Evolutionary conservation across 352 stramenopile species (phyloP).

Genomic region (Elongisporangium prolatum): DNA sequence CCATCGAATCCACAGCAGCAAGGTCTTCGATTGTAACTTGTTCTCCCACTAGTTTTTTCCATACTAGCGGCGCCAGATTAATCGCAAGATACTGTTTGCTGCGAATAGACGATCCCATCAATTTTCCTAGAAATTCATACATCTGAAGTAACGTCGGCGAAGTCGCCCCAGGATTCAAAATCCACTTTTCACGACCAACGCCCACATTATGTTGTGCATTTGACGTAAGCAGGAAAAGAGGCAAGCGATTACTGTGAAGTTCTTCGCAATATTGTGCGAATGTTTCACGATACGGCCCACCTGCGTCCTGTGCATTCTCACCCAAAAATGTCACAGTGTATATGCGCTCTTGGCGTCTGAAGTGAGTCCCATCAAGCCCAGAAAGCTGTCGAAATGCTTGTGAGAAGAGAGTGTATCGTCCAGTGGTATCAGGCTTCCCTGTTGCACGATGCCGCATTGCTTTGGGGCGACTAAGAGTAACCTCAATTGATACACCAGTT

Average conservation of each 20-base stretch:
- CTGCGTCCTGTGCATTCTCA: constrained; percentile 82
- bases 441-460: constrained; percentile 72
- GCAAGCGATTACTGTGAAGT: constrained; percentile 73
- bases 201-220: constrained; percentile 90
- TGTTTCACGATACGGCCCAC: constrained; percentile 83
- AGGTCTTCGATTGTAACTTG: constrained; percentile 77
- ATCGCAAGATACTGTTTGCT: constrained; percentile 88
- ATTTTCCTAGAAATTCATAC: constrained; percentile 91
- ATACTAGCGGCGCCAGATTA: constrained; percentile 83
- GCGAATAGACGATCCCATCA: constrained; percentile 86
- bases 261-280: constrained; percentile 82
- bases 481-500: constrained; percentile 41
- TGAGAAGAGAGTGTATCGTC: constrained; percentile 68
- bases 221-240: constrained; percentile 84
- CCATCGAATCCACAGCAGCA: constrained; percentile 74
- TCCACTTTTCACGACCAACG: constrained; percentile 83
- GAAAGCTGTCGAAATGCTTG: constrained; percentile 84
- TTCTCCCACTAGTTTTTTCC: constrained; percentile 86
- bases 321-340: constrained; percentile 86
- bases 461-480: constrained; percentile 78
- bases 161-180: constrained; percentile 79
- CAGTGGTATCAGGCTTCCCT: constrained; percentile 54
- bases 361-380: constrained; percentile 50
- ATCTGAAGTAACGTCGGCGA: constrained; percentile 57
- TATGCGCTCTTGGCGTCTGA: constrained; percentile 60